Base-by-base conservation (phyloP, 768 basidiomycete species). In the Pilatotrama ljubarskyi region DNA sequence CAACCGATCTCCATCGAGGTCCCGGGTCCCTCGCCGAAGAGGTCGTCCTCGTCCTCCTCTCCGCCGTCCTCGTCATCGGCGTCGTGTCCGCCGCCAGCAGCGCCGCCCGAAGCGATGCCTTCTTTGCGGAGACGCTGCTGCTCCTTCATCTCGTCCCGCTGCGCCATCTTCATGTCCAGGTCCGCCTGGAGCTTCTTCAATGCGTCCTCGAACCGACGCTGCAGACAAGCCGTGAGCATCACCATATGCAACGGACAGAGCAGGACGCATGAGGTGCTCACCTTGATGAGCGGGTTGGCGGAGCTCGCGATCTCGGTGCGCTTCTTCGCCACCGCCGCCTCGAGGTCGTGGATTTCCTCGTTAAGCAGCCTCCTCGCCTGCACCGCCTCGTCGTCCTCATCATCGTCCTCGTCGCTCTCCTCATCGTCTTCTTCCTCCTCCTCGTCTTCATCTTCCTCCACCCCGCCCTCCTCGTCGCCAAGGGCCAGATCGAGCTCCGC, bases 121-220 rank as follows among this genome's bases (percentile, higher is more conserved):
- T 89, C 89, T 66, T 89, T 89, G 71, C 81, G 80, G 69, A 86
- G 73, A 43, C 88, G 81, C 66, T 86, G 86, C 68, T 85, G 80
- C 74, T 93, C 91, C 67, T 84, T 86, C 71, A 93, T 75, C 66
- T 89, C 90, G 64, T 93, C 91, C 56, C 88, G 80, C 69, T 93
- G 92, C 0, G 82, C 82, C 10, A 82, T 75, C 70, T 95, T 95
- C 82, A 87, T 86, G 64, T 95, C 94, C 29, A 95, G 77, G 70
- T 97, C 94, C 36, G 85, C 83, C 11, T 86, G 83, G 48, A 97
- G 79, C 74, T 96, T 97, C 78, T 87, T 91, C 68, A 95, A 74
- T 17, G 91, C 89, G 70, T 96, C 95, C 71, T 95, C 93, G 74
- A 96, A 95, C 36, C 94, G 94, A 83, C 89, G 90, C 89, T 95